Base-by-base conservation (phyloP, 2,329 filamentous ascomycete species). In the Penicillium griseofulvum region DNA sequence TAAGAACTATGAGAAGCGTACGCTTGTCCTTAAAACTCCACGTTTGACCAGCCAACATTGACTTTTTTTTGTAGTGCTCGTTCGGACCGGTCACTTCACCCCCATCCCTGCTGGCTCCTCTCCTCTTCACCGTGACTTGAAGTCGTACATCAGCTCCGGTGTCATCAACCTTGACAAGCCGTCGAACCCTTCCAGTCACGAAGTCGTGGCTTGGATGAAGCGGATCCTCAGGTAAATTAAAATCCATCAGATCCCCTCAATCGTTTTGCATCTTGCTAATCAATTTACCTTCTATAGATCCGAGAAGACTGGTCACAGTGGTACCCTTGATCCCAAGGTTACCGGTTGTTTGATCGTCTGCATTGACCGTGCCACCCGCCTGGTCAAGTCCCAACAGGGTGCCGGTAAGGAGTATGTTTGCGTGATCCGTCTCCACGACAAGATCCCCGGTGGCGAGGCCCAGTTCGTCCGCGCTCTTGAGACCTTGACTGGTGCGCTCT, bases 201-300 rank as follows among this genome's bases (percentile, higher is more conserved):
- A 99, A 82, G 94, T 99, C 64, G 94, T 99, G 71, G 93, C 94
- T 65, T 99, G 94, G 94, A 89, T 97, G 68, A 99, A 99, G 87
- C 88, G 93, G 68, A 97, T 97, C 70, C 83, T 99, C 54, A 87
- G 89, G 88, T 91, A 85, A 78, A 29, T 17, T 24, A 41, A 24
- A 29, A 11, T 9, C 26, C 24, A 14, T 26, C 38, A 34, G 33
- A 36, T n/a, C 41, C 19, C 29, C 26, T 49, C 51, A 47, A 46
- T 49, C 8, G 28, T 8, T 39, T 19, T 26, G 16, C 14, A 41
- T 28, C 12, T 55, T 61, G 29, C 67, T 70, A 45, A 69, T 33
- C 22, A 31, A 28, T 44, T 45, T 33, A 33, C 9, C 53, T 54
- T 58, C 45, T 16, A 2, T 62, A 90, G 90, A 71, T 87, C 89